Evolutionary conservation across 345 rosid species (phyloP).

Genomic region (Citrus inodora): DNA sequence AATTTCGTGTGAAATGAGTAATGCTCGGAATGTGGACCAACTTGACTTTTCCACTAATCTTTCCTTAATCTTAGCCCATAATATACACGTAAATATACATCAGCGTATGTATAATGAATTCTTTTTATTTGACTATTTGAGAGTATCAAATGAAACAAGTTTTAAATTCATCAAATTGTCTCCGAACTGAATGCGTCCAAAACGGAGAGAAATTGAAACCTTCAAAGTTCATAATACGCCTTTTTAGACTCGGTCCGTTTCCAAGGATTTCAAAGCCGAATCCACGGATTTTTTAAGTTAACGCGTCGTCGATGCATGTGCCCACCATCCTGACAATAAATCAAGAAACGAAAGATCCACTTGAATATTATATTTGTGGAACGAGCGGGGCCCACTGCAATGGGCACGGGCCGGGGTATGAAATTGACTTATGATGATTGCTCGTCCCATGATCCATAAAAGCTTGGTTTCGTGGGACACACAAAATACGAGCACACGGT

Average conservation of each 20-base stretch:
- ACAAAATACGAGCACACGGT: background rate
- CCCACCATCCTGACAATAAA: no score
- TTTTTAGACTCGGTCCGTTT: background rate
- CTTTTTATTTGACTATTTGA: no score
- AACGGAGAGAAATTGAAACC: background rate
- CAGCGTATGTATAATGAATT: no score
- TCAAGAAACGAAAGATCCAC: background rate
- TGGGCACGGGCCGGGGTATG: background rate
- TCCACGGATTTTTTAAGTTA: background rate
- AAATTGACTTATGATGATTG: background rate
- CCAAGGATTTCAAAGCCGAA: background rate
- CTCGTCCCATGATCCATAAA: background rate
- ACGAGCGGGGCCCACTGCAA: background rate
- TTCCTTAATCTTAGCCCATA: no score
- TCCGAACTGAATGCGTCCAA: background rate
- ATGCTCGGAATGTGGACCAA: no score
- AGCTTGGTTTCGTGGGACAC: background rate
- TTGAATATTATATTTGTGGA: background rate
- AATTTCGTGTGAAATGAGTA: no score
- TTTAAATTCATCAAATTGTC: background rate
- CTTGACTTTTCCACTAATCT: no score
- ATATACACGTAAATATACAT: no score
- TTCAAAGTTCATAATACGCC: fast-evolving
- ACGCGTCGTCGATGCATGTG: no score
- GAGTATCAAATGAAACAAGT: background rate